These are phyloP conservation scores for Rhodotorula glutinis DNA, from an alignment of 1,284 basidiomycete genomes.

Conservation along the genomic window DNA sequence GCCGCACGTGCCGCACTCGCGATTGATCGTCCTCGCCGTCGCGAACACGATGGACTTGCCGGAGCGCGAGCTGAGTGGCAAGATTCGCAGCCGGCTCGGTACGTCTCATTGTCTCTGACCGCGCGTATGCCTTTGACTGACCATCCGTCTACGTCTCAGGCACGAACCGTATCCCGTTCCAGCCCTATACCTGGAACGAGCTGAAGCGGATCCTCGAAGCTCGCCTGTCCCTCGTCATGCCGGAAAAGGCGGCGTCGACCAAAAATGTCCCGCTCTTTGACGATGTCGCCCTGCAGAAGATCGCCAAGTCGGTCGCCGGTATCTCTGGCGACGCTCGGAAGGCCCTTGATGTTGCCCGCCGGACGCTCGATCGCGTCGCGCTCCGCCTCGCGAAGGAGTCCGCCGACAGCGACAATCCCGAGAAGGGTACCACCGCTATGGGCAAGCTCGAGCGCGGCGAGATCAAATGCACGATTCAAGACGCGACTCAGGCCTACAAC, in stretches of 20 bases:
- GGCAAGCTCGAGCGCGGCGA: conserved; percentile 58
- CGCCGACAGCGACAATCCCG: not conserved
- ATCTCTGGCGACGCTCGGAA: conserved; percentile 93
- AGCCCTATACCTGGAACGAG: conserved; percentile 78
- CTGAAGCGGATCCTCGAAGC: conserved; percentile 82
- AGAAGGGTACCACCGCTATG: not conserved
- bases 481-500: conserved; percentile 58
- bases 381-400: conserved; percentile 2
- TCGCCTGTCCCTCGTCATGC: conserved; percentile 56
- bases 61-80: conserved; percentile 84
- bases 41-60: conserved; percentile 99
- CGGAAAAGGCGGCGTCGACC: conserved; percentile 44
- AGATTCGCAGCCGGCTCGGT: conserved; percentile 90
- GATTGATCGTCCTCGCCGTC: conserved; percentile 91
- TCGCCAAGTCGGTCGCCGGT: conserved; percentile 84
- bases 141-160: conserved; percentile 54
- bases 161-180: conserved; percentile 93
- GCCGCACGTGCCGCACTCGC: conserved; percentile 82
- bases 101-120: conserved; percentile 4
- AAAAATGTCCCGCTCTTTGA: conserved; percentile 55
- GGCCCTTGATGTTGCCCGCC: conserved; percentile 89
- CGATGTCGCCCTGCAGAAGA: conserved; percentile 77
- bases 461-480: conserved; percentile 48
- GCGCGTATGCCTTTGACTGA: not conserved
- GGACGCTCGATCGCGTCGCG: conserved; percentile 24